Percentiles rank a stretch among this genome's conserved stretches.
Evolutionary conservation across 2,329 filamentous ascomycete species (phyloP).

Genomic region (Fusarium torreyae): DNA sequence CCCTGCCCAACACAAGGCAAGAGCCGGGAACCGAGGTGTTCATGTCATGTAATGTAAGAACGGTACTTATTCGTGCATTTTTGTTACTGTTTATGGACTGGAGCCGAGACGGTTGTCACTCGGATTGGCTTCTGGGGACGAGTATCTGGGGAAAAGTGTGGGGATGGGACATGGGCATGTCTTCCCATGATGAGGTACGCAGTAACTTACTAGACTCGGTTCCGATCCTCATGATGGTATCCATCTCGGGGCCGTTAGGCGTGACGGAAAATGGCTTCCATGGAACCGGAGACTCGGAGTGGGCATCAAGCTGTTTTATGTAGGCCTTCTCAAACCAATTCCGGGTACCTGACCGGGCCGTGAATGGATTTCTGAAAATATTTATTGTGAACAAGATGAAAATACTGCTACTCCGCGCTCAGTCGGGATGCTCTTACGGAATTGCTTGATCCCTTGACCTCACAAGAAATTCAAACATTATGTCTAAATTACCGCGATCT

Average conservation of each 20-base stretch:
- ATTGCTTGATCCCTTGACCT: too few species aligned
- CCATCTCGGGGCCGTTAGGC: constrained; percentile 8
- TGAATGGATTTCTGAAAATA: background rate
- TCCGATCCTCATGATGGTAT: constrained; percentile 4
- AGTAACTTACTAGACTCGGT: background rate
- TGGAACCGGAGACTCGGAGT: constrained; percentile 20
- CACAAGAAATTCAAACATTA: too few species aligned
- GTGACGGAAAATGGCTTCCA: constrained; percentile 15
- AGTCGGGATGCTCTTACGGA: too few species aligned
- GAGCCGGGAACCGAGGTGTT: constrained; percentile 43
- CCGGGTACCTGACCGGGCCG: constrained; percentile 31
- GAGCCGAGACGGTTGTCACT: background rate
- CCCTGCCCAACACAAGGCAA: constrained; percentile 15
- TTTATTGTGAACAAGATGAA: background rate
- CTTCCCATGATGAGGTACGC: constrained; percentile 20
- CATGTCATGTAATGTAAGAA: constrained; percentile 19
- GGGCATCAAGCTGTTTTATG: constrained; percentile 10
- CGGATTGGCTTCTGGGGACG: constrained; percentile 7
- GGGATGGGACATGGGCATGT: constrained; percentile 24
- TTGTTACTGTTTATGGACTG: constrained; percentile 31
- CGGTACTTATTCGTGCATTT: constrained; percentile 1
- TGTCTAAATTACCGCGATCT: too few species aligned
- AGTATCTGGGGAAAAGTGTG: constrained; percentile 35
- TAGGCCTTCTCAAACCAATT: background rate
- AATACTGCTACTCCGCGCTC: too few species aligned